phyloP scores from a whole-genome alignment of 495 filamentous ascomycete species.

The Parathielavia hyrcaniae region DNA sequence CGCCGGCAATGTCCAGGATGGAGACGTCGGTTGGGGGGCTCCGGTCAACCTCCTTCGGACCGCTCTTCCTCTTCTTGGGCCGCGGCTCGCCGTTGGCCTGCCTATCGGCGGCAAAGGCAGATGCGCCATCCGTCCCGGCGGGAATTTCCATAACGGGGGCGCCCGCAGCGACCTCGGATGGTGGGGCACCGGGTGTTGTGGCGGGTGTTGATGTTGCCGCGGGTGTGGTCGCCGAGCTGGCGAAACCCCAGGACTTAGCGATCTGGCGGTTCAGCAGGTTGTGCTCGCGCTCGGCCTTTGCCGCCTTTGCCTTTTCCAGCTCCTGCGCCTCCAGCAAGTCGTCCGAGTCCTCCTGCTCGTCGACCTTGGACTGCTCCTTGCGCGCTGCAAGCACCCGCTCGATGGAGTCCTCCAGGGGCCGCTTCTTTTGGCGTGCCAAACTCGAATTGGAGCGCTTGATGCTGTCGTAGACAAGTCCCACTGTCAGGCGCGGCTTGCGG shows the following conservation, averaged over 20 bases:
- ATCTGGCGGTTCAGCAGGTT: constrained; percentile 34
- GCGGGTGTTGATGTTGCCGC: background rate
- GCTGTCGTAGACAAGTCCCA: constrained; percentile 60
- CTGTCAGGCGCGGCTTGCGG: constrained; percentile 42
- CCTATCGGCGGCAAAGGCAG: constrained; percentile 26
- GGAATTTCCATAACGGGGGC: constrained; percentile 5
- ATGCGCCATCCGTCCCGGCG: background rate
- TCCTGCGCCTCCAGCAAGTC: constrained; percentile 60
- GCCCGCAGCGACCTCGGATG: background rate
- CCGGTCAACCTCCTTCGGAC: constrained; percentile 46
- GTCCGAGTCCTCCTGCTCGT: constrained; percentile 52
- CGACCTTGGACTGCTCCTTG: constrained; percentile 54
- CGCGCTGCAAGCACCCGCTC: constrained; percentile 75
- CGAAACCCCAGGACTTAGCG: constrained; percentile 56
- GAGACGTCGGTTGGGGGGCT: constrained; percentile 70
- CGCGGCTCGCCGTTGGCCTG: constrained; percentile 62
- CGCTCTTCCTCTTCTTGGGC: constrained; percentile 57
- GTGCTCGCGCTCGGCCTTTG: constrained; percentile 25
- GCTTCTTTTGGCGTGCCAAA: constrained; percentile 72
- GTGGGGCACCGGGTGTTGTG: background rate
- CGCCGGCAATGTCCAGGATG: constrained; percentile 76
- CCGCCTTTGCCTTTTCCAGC: constrained; percentile 19
- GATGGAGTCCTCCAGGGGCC: constrained; percentile 74
- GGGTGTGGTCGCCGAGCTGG: background rate
- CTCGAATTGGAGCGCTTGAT: constrained; percentile 82